These are phyloP conservation scores for Mycena pura DNA, from an alignment of 768 basidiomycete species.

Conservation along the genomic window DNA sequence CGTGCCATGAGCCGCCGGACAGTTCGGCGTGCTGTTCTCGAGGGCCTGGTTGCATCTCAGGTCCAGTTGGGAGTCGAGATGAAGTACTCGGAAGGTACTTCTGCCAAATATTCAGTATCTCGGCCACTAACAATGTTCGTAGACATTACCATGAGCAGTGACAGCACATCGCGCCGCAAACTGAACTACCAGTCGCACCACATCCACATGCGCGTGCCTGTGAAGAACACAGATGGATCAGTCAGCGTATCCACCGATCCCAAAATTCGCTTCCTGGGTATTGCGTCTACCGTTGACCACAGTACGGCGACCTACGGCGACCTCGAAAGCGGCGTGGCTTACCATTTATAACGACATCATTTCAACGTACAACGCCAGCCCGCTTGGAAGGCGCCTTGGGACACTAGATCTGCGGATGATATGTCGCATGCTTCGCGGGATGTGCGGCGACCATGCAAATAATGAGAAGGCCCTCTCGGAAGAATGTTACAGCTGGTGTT, in stretches of 20 bases:
- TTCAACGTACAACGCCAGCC: no score
- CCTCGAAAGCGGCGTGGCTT: no score
- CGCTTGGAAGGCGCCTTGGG: no score
- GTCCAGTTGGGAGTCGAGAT: constrained; percentile 11
- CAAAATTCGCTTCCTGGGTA: no score
- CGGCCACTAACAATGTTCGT: background rate
- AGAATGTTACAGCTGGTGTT: no score
- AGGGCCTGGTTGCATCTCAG: constrained; percentile 11
- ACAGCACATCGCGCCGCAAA: constrained; percentile 1
- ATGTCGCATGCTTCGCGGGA: background rate
- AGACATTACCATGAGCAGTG: constrained; percentile 11
- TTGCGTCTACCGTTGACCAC: no score
- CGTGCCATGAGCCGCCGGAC: constrained; percentile 17
- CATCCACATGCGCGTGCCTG: background rate
- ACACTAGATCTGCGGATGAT: background rate
- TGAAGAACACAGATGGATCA: no score
- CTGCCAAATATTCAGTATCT: background rate
- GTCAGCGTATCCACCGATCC: background rate
- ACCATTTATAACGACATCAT: no score
- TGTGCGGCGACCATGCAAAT: constrained; percentile 3
- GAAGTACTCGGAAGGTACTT: background rate
- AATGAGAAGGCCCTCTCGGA: constrained; percentile 2
- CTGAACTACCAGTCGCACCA: constrained; percentile 6
- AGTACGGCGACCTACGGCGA: no score
- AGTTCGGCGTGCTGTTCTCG: background rate